Evolutionary conservation across 2,329 filamentous ascomycete genomes (phyloP), one percentile per base, ranked within the genome.

Genomic region (Colletotrichum lentis): DNA sequence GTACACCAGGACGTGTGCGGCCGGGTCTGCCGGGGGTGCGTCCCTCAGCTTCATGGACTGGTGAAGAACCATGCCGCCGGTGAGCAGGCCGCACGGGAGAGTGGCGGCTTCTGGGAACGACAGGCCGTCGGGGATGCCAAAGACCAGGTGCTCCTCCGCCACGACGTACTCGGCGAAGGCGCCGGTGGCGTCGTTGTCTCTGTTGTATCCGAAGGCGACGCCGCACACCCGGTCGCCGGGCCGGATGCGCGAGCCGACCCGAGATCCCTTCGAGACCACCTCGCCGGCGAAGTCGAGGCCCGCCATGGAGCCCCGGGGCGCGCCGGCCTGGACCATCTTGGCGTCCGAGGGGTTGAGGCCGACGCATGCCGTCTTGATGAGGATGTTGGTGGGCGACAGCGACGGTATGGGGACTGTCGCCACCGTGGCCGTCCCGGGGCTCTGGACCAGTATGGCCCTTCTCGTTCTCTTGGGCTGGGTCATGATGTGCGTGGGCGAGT

Each of bases 1-100:
- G 53, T 78, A 79, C 3, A 86, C 79, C 1, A 86, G 73, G 0
- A 86, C 75, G 49, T 69, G 65, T 22, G 8, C 16, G 20, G 47
- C n/a, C 1, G 12, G 22, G 1, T 44, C 7, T 12, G 73, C 58
- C n/a, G n/a, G n/a, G 3, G 67, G 63, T 52, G 69, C 70, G 14
- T 71, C 70, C 16, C 73, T 79, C 6, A 79, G 69, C 7, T 73
- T 76, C 72, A 77, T 71, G 31, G 73, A 63, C 20, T 66, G 47
- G 43, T 62, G 73, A 11, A 64, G 22, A 5, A 64, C 61, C 35
- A 58, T 50, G 52, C 61, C 52, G 22, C 43, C 44, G 1, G 61
- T 64, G n/a, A 64, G 53, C 3, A 64, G 31, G 41, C 44, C 53
- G 24, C 53, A 69, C 2, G 44, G 44, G 5, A 78, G 54, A 10